phyloP scores from a whole-genome alignment of 306 rosid genomes.

The Malus sylvestris region DNA sequence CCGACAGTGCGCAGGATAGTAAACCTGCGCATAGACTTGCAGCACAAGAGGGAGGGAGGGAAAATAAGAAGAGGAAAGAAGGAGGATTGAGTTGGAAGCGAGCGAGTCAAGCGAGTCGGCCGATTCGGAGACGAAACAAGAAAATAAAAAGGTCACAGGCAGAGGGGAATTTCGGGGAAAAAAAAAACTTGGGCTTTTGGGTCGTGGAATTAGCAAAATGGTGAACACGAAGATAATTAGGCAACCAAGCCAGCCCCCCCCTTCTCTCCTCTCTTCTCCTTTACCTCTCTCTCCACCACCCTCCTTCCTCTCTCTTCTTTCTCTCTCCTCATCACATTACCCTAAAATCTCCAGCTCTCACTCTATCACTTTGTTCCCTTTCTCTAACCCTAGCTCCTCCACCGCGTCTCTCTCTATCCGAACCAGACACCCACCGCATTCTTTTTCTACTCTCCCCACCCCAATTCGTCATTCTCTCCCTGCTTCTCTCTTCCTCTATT shows the following conservation, averaged over 20 bases:
- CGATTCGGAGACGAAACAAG: background rate
- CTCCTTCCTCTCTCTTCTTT: constrained; percentile 32
- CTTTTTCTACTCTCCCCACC: background rate
- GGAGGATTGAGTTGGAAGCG: constrained; percentile 16
- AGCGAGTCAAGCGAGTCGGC: constrained; percentile 28
- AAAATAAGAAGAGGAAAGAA: constrained; percentile 13
- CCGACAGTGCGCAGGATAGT: constrained; percentile 10
- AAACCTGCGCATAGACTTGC: constrained; percentile 48
- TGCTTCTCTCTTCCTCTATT: background rate
- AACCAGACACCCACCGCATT: background rate
- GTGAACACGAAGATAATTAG: constrained; percentile 54
- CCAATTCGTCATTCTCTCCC: constrained; percentile 4
- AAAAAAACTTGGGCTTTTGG: constrained; percentile 15
- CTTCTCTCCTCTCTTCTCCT: constrained; percentile 23
- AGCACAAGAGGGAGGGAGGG: constrained; percentile 9
- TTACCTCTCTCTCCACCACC: constrained; percentile 23
- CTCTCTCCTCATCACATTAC: constrained; percentile 34
- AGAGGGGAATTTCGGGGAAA: constrained; percentile 13
- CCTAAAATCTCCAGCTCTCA: constrained; percentile 26
- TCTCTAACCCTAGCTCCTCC: background rate
- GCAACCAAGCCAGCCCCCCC: background rate
- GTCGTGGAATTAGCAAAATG: constrained; percentile 60
- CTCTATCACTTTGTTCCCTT: background rate
- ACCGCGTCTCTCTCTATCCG: background rate
- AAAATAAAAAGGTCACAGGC: constrained; percentile 23